A percentile compares a stretch with the other conserved stretches of the same genome.
phyloP scores from a whole-genome alignment of 352 stramenopile genomes.

The Globisporangium sylvaticum region DNA sequence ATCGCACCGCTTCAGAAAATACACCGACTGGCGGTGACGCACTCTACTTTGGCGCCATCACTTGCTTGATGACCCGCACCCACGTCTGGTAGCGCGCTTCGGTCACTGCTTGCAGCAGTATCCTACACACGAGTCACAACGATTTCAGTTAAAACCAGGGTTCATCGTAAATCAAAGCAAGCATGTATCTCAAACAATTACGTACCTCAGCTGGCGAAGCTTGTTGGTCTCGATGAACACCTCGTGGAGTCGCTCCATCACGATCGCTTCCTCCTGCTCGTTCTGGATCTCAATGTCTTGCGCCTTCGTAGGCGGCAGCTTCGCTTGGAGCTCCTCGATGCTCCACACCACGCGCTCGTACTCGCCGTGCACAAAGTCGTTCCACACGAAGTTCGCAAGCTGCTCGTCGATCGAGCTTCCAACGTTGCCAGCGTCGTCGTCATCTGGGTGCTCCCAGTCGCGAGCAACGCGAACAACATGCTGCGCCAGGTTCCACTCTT shows the following conservation, averaged over 20 bases:
- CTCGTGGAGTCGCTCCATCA: slow-evolving; percentile 30
- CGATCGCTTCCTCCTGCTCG: slow-evolving; percentile 20
- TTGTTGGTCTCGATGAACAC: slow-evolving; percentile 45
- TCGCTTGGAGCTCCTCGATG: slow-evolving; percentile 58
- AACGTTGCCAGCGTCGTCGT: slow-evolving; percentile 18
- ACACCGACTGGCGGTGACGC: neutral
- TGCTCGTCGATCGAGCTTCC: slow-evolving; percentile 53
- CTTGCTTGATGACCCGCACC: slow-evolving; percentile 31
- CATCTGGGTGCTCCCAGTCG: slow-evolving; percentile 57
- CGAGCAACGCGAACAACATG: slow-evolving; percentile 79
- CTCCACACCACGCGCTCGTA: slow-evolving; percentile 67
- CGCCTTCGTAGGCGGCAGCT: slow-evolving; percentile 32
- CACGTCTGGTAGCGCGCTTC: slow-evolving; percentile 52
- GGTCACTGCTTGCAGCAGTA: slow-evolving; percentile 49
- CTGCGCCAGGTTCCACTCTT: slow-evolving; percentile 67
- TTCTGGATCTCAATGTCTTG: slow-evolving; percentile 22
- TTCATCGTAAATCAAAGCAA: neutral
- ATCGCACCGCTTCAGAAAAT: neutral
- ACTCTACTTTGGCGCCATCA: slow-evolving; percentile 20
- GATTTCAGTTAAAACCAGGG: neutral
- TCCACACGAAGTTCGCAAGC: slow-evolving; percentile 43
- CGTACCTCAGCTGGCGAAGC: slow-evolving; percentile 37
- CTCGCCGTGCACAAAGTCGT: slow-evolving; percentile 53
- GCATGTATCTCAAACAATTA: neutral
- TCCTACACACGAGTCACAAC: slow-evolving; percentile 18